Percentiles rank a stretch among this genome's conserved stretches.
These are phyloP conservation scores for Trichoderma gamsii DNA, from an alignment of 495 filamentous ascomycete genomes.

Conservation along the genomic window DNA sequence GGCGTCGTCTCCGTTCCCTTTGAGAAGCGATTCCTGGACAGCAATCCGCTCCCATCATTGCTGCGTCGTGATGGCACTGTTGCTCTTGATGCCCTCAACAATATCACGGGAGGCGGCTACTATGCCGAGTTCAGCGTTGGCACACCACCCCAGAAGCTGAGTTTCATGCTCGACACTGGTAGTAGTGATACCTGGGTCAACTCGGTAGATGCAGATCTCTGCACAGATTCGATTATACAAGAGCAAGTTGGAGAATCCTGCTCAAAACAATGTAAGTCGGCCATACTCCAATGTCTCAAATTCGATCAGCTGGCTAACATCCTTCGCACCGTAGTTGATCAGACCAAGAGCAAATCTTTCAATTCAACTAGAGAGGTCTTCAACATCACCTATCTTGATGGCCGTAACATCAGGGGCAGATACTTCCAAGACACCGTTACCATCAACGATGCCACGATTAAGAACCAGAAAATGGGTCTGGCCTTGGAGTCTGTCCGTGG, in stretches of 20 bases:
- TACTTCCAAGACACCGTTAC: constrained; percentile 71
- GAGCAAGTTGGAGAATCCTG: constrained; percentile 22
- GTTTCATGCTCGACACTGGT: constrained; percentile 63
- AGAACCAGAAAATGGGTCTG: constrained; percentile 73
- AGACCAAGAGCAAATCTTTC: constrained; percentile 64
- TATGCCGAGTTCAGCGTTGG: constrained; percentile 63
- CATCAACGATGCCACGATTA: constrained; percentile 60
- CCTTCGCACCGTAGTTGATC: constrained; percentile 28
- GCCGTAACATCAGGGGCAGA: constrained; percentile 51
- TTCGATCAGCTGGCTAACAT: not conserved
- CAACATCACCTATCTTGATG: constrained; percentile 79
- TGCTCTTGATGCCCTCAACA: constrained; percentile 30
- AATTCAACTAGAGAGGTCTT: constrained; percentile 59
- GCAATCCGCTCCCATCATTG: not conserved
- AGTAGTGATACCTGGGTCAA: constrained; percentile 83
- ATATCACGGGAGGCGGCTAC: constrained; percentile 50
- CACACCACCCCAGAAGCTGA: constrained; percentile 56
- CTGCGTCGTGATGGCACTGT: constrained; percentile 29
- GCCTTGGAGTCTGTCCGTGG: constrained; percentile 60
- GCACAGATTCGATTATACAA: constrained; percentile 24
- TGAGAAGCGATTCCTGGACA: not conserved
- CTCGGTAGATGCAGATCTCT: constrained; percentile 37
- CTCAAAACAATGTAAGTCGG: not conserved
- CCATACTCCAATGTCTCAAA: not conserved
- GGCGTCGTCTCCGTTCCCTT: constrained; percentile 5